Percentiles rank a stretch among this genome's conserved stretches.
Conservation (phyloP, 768 basidiomycete genomes). For the Mycena olivaceomarginata region DNA sequence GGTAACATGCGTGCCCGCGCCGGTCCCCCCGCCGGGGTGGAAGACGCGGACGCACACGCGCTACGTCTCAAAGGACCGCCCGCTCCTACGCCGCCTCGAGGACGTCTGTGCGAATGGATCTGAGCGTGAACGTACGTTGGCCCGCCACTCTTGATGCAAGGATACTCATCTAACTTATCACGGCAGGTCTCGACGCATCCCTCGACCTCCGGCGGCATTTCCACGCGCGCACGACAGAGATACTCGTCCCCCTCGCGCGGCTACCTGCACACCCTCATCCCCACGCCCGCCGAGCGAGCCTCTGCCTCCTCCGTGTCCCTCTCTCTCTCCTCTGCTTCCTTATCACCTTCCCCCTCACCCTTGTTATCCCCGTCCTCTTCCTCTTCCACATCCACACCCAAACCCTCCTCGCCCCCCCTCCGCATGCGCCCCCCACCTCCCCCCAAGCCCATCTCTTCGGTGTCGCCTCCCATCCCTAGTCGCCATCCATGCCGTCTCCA, state of each 20-base stretch:
- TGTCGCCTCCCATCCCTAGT: too few relatives aligned
- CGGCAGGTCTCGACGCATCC: constrained; percentile 76
- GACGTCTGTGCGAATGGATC: constrained; percentile 68
- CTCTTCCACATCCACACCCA: constrained; percentile 33
- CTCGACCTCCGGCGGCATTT: constrained; percentile 88
- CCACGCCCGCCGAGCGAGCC: constrained; percentile 75
- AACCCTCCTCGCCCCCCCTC: constrained; percentile 44
- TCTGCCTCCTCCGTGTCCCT: constrained; percentile 47
- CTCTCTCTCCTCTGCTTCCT: neutral
- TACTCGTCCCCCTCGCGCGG: constrained; percentile 92
- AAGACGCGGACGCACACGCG: constrained; percentile 87
- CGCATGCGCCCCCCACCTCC: constrained; percentile 70
- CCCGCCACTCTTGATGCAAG: neutral
- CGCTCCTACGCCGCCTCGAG: constrained; percentile 84
- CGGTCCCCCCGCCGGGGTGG: constrained; percentile 84
- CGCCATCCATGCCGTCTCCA: too few relatives aligned
- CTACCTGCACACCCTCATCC: constrained; percentile 93
- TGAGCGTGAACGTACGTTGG: constrained; percentile 70
- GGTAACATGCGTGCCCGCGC: constrained; percentile 54
- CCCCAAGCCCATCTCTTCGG: too few relatives aligned
- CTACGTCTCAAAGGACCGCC: constrained; percentile 89
- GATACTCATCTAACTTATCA: constrained; percentile 5
- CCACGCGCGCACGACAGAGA: constrained; percentile 87
- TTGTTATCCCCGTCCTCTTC: neutral
- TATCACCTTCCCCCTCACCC: too few relatives aligned